Evolutionary conservation across 805 yeast genomes (phyloP).

Genomic region (Metschnikowia continentalis): DNA sequence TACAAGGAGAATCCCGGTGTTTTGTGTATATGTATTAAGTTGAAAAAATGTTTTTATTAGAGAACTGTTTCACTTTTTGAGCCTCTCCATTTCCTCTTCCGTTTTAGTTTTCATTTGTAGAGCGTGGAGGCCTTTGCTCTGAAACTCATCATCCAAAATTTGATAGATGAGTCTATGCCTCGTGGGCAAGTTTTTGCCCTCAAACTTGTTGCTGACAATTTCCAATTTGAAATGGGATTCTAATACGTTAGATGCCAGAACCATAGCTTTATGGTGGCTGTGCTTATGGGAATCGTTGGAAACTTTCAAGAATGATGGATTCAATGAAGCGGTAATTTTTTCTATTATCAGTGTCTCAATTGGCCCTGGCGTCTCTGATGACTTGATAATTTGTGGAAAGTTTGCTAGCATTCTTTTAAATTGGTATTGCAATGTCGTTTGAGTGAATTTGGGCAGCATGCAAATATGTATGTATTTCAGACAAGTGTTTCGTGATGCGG

Average conservation of each 20-base stretch:
- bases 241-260: slow-evolving; percentile 61
- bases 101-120: slow-evolving; percentile 82
- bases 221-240: slow-evolving; percentile 83
- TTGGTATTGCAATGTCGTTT: background rate
- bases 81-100: slow-evolving; percentile 41
- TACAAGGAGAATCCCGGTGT: background rate
- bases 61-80: slow-evolving; percentile 1
- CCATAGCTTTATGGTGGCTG: slow-evolving; percentile 79
- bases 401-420: slow-evolving; percentile 9
- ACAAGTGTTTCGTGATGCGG: background rate
- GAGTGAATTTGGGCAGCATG: slow-evolving; percentile 7
- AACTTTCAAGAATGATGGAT: slow-evolving; percentile 49
- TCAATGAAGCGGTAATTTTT: slow-evolving; percentile 39
- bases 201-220: slow-evolving; percentile 65
- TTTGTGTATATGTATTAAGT: background rate
- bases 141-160: slow-evolving; percentile 67
- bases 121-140: slow-evolving; percentile 76
- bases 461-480: background rate
- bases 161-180: slow-evolving; percentile 76
- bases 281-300: slow-evolving; percentile 85
- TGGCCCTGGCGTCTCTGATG: slow-evolving; percentile 36
- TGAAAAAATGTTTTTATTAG: background rate
- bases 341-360: slow-evolving; percentile 45
- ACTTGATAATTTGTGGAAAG: slow-evolving; percentile 7
- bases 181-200: slow-evolving; percentile 59